Conservation (phyloP, 306 rosid species). For the Prunus armeniaca region DNA sequence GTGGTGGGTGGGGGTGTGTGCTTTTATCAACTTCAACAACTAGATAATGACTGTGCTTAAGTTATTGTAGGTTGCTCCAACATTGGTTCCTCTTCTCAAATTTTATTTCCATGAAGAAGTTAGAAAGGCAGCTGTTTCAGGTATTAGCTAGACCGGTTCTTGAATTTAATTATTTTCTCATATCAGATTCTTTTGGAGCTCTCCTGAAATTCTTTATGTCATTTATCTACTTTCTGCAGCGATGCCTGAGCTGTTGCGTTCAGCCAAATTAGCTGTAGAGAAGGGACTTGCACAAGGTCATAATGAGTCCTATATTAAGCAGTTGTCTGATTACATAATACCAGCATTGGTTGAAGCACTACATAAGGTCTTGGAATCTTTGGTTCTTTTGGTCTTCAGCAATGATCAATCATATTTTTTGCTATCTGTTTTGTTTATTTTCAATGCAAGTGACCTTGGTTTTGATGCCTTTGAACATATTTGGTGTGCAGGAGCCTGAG, state of each 20-base stretch:
- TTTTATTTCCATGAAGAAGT: constrained; percentile 97
- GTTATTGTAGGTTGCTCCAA: constrained; percentile 76
- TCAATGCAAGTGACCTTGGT: background rate
- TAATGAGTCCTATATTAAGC: constrained; percentile 72
- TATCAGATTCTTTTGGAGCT: background rate
- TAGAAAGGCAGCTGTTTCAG: constrained; percentile 98
- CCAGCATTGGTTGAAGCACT: constrained; percentile 95
- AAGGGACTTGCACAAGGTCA: constrained; percentile 90
- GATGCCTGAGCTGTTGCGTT: constrained; percentile 89
- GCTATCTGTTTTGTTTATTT: background rate
- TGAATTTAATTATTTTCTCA: background rate
- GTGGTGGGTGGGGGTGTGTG: background rate
- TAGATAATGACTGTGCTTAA: background rate
- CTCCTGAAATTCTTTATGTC: background rate
- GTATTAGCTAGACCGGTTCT: constrained; percentile 27
- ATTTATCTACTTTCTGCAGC: constrained; percentile 40
- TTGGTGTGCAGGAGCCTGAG: constrained; percentile 82
- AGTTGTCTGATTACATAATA: constrained; percentile 72
- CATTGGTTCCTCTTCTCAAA: constrained; percentile 90
- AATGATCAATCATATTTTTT: background rate
- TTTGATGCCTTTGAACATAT: background rate
- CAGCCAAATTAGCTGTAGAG: constrained; percentile 93
- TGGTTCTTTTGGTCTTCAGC: background rate
- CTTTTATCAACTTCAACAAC: background rate
- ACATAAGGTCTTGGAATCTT: constrained; percentile 53